Percentiles rank a stretch among this genome's conserved stretches.
Conservation (phyloP, 176 grass and related monocot genomes). For the Zoysia pacifica region DNA sequence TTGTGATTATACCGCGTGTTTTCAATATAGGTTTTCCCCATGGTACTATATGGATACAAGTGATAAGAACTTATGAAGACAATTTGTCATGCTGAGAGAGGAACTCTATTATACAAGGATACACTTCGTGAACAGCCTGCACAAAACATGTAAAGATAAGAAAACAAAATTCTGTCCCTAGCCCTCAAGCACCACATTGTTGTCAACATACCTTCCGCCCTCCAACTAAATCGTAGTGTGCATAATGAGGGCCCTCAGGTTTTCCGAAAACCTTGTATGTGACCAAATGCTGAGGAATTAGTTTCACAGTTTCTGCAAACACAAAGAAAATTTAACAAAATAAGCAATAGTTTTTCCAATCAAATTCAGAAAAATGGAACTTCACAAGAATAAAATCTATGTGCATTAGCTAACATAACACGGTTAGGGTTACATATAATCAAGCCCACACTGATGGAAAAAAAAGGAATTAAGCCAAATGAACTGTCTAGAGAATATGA, state of each 20-base stretch:
- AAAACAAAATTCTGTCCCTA: background rate
- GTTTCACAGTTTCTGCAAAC: slow-evolving; percentile 84
- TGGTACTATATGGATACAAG: background rate
- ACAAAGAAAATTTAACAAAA: slow-evolving; percentile 26
- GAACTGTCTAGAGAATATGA: background rate
- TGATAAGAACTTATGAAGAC: slow-evolving; percentile 35
- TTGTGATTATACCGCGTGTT: background rate
- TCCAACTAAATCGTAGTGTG: slow-evolving; percentile 94
- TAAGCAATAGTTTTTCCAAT: slow-evolving; percentile 8
- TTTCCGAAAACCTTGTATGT: slow-evolving; percentile 82
- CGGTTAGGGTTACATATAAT: background rate
- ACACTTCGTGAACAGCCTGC: slow-evolving; percentile 92
- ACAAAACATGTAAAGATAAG: slow-evolving; percentile 27
- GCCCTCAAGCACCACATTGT: background rate
- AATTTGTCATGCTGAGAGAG: slow-evolving; percentile 75
- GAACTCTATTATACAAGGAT: slow-evolving; percentile 89
- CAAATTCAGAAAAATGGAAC: background rate
- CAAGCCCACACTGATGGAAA: background rate
- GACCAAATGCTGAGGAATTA: slow-evolving; percentile 71
- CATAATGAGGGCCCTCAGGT: slow-evolving; percentile 74
- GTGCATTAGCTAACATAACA: slow-evolving; percentile 1
- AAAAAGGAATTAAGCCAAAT: slow-evolving; percentile 1
- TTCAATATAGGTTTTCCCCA: background rate
- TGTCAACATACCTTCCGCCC: slow-evolving; percentile 64
- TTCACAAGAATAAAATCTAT: slow-evolving; percentile 2